Base-by-base conservation (phyloP, 192 early-diverging fungal species). In the Coemansia aciculifera region DNA sequence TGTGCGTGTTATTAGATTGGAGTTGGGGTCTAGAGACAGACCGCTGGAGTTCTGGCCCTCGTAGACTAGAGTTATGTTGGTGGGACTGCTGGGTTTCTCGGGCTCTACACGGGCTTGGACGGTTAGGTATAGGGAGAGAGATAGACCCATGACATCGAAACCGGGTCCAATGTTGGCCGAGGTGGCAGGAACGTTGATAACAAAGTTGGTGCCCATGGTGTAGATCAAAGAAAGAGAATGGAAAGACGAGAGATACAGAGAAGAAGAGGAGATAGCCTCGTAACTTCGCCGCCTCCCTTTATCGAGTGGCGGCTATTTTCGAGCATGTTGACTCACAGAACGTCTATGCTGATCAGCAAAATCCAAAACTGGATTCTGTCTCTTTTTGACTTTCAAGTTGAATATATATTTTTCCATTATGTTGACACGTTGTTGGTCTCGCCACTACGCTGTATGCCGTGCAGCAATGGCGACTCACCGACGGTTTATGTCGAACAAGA, bases 131-230 rank as follows among this genome's bases (percentile, higher is more conserved):
- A 98, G 83, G n/a, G 92, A 93, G 19, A 97, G 89, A 31, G 93
- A 90, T 4, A 94, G 86, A 24, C 98, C 98, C 40, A 99, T 87
- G 23, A 92, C 90, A 76, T 99, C 98, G 75, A 96, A 99, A 39
- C 98, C 98, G 17, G 96, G 95, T 15, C 98, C 98, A 54, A 99
- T 90, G 79, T 99, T 99, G 62, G 98, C 91, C n/a, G 98, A 92
- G 10, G 97, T 96, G 29, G 91, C 91, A 7, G 98, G 96, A n/a
- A 96, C 94, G 23, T 74, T 83, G 77, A 99, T 94, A 11, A 42
- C 56, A 59, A 72, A 72, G 36, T 43, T 74, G 37, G 43, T 63
- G 24, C 61, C 21, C 61, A 67, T 54, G 42, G 32, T 4, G n/a
- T 1, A 46, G 36, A 19, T 49, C n/a, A 49, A 10, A 21, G 46